Percentiles rank a stretch among this genome's conserved stretches.
Conservation (phyloP, 1,284 basidiomycete species). For the Boletus smithii region DNA sequence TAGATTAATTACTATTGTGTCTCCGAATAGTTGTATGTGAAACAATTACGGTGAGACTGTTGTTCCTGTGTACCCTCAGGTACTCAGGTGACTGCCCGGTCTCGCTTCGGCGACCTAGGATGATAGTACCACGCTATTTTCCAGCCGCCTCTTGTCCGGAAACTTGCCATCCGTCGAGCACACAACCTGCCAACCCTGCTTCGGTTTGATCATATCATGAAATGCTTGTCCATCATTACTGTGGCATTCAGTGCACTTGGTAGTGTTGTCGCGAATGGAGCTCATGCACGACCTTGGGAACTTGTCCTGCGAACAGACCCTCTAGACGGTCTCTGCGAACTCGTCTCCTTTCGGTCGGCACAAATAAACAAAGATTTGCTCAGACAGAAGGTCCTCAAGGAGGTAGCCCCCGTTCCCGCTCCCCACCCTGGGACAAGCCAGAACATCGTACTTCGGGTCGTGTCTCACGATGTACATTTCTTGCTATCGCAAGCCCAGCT, state of each 20-base stretch:
- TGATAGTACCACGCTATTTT: constrained; percentile 6
- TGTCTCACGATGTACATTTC: constrained; percentile 21
- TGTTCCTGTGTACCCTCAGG: background rate
- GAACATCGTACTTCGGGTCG: constrained; percentile 20
- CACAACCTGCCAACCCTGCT: too few relatives aligned
- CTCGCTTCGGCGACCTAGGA: too few relatives aligned
- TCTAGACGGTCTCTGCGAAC: constrained; percentile 13
- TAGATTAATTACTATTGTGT: background rate
- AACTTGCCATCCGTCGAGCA: too few relatives aligned
- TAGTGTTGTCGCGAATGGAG: constrained; percentile 1
- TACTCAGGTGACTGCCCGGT: too few relatives aligned
- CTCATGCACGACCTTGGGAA: constrained; percentile 20
- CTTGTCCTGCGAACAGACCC: constrained; percentile 21
- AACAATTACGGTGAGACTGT: background rate
- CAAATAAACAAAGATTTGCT: constrained; percentile 24
- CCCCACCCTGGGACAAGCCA: constrained; percentile 4
- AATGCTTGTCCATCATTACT: background rate
- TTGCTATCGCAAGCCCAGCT: constrained; percentile 22
- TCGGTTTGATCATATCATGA: constrained; percentile 12
- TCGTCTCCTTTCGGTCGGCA: constrained; percentile 18
- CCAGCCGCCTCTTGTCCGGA: constrained; percentile 1
- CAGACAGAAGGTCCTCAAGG: constrained; percentile 10
- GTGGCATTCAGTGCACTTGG: constrained; percentile 2
- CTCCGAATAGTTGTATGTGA: background rate
- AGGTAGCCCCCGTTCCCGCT: constrained; percentile 14